Evolutionary conservation across 2,329 filamentous ascomycete species (phyloP).

Genomic region (Talaromyces rugulosus): DNA sequence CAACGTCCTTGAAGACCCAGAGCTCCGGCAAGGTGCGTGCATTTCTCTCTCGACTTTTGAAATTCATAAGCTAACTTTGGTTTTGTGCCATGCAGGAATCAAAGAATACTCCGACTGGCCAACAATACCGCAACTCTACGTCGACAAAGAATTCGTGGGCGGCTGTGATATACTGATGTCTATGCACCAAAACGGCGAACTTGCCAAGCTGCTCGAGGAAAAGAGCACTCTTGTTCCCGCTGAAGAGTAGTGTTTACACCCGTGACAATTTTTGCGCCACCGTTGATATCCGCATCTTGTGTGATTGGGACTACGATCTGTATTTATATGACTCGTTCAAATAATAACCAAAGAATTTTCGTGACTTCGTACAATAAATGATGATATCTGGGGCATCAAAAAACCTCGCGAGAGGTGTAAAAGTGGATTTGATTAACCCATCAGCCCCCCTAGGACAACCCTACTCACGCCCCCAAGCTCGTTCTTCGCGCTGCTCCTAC

Average conservation of each 20-base stretch:
- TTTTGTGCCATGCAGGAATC: slow-evolving; percentile 60
- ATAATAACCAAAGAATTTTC: not conserved
- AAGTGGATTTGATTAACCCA: slow-evolving; percentile 41
- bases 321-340: not conserved
- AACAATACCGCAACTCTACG: slow-evolving; percentile 93
- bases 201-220: slow-evolving; percentile 87
- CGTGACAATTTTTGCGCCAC: not conserved
- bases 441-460: slow-evolving; percentile 81
- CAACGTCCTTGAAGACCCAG: slow-evolving; percentile 90
- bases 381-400: not conserved
- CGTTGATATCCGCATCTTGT: not conserved
- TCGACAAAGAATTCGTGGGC: slow-evolving; percentile 92
- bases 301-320: not conserved
- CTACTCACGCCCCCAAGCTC: slow-evolving; percentile 84
- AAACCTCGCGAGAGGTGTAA: not conserved
- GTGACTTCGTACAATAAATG: not conserved
- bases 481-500: slow-evolving; percentile 67
- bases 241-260: slow-evolving; percentile 37
- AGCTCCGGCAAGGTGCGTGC: slow-evolving; percentile 69
- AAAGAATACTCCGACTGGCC: slow-evolving; percentile 99
- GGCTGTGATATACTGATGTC: slow-evolving; percentile 96
- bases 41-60: not conserved
- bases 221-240: slow-evolving; percentile 76
- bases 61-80: not conserved
- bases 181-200: slow-evolving; percentile 94